Base-by-base conservation (phyloP, 2,329 filamentous ascomycete species). In the Penicillium glabrum region DNA sequence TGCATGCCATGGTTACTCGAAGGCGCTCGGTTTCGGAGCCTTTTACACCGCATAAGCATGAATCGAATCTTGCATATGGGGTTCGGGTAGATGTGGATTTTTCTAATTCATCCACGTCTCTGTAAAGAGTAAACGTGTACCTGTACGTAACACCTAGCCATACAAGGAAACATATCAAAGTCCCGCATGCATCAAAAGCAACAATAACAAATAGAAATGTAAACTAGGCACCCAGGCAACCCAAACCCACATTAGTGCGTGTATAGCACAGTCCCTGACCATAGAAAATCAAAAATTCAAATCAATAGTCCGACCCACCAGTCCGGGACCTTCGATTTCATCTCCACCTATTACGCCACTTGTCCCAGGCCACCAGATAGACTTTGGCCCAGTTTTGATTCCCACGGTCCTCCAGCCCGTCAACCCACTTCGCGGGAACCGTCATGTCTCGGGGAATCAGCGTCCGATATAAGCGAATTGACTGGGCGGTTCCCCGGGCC, bases 351-450 rank as follows among this genome's bases (percentile, higher is more conserved):
- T 14, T n/a, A 13, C 47, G 35, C 47, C 47, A 50, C 47, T 50
- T 19, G 47, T 37, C 47, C 27, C 27, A 33, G 44, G 31, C 11
- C 37, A 19, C 13, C 35, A 60, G 56, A 61, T 65, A 59, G 48
- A 56, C 54, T 58, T 64, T 58, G 19, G 16, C 21, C 55, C 23
- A 27, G 46, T 44, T 39, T 33, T 31, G 14, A 26, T 41, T 27
- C 48, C 54, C 46, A 57, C 50, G 54, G 54, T 48, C 51, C 61
- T 41, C 56, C 56, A 59, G 60, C 60, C 58, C 19, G 39, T 41
- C 19, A 41, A 56, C 61, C 59, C 50, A 53, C 26, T 49, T 26
- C 19, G 11, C 43, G 45, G 35, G 44, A 49, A 44, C 23, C 14
- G 49, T 49, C 19, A 6, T n/a, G 24, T 45, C 26, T 21, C 10